Percentiles rank a stretch among this genome's conserved stretches.
These are phyloP conservation scores for Penicillium soppii DNA, from an alignment of 495 filamentous ascomycete genomes.

Conservation along the genomic window DNA sequence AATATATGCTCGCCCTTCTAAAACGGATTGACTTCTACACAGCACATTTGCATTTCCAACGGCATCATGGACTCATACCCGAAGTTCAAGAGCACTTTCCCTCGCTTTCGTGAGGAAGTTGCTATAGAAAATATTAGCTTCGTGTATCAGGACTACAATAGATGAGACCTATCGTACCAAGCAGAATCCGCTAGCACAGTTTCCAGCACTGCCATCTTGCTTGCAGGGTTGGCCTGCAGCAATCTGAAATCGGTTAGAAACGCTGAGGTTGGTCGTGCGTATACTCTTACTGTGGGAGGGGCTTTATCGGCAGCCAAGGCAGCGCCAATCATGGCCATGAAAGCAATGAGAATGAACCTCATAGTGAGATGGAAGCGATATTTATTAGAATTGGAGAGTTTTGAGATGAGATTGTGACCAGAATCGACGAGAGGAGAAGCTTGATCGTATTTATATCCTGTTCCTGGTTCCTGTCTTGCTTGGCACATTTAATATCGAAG, in stretches of 20 bases:
- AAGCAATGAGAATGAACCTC: not conserved
- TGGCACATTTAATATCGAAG: too few relatives aligned
- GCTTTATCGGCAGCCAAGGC: slow-evolving; percentile 1
- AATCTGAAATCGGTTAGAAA: not conserved
- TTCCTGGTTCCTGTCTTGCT: not conserved
- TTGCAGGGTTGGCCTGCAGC: not conserved
- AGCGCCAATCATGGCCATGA: not conserved
- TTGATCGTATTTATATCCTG: not conserved
- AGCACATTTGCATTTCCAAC: too few relatives aligned
- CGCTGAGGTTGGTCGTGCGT: not conserved
- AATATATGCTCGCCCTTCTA: too few relatives aligned
- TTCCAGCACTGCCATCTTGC: not conserved
- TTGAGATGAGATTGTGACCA: not conserved
- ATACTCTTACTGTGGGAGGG: not conserved
- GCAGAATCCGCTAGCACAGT: not conserved
- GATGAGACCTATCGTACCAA: not conserved
- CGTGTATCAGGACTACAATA: too few relatives aligned
- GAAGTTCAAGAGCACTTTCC: too few relatives aligned
- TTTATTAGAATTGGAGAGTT: not conserved
- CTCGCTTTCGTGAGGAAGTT: not conserved
- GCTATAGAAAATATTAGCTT: not conserved
- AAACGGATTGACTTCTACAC: too few relatives aligned
- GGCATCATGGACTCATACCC: too few relatives aligned
- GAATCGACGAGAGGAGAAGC: not conserved
- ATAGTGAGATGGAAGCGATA: not conserved